Percentiles rank a stretch among this genome's conserved stretches.
Conservation (phyloP, 2,329 filamentous ascomycete genomes). For the Macroventuria anomochaeta region DNA sequence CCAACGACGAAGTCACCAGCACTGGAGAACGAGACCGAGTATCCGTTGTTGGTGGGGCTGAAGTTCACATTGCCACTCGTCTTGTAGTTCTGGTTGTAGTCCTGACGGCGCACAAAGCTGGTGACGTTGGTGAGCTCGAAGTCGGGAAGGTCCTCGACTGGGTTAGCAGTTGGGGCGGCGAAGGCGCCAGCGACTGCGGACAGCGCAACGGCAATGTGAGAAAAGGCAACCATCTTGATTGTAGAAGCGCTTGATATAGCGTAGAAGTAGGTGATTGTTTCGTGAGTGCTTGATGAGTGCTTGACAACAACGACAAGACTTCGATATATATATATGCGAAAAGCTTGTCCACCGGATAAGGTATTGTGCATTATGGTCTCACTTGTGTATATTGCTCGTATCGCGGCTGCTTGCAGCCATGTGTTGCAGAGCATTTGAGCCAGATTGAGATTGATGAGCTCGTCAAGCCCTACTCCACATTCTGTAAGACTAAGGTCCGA, state of each 20-base stretch:
- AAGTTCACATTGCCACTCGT: slow-evolving; percentile 41
- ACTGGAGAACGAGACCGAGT: slow-evolving; percentile 37
- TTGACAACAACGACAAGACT: slow-evolving; percentile 20
- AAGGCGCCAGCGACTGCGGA: slow-evolving; percentile 28
- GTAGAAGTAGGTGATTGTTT: background rate
- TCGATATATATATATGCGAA: slow-evolving; percentile 25
- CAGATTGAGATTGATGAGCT: background rate
- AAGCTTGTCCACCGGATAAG: slow-evolving; percentile 17
- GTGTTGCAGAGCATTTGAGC: background rate
- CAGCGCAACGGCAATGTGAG: slow-evolving; percentile 29
- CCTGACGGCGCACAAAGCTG: slow-evolving; percentile 34
- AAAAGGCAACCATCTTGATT: slow-evolving; percentile 36
- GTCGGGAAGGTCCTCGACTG: slow-evolving; percentile 33
- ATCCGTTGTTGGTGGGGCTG: slow-evolving; percentile 35
- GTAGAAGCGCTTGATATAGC: background rate
- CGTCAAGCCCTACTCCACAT: background rate
- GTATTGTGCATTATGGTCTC: background rate
- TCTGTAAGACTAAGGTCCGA: background rate
- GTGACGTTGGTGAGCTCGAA: slow-evolving; percentile 31
- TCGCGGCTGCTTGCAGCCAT: background rate
- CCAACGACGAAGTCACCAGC: slow-evolving; percentile 43
- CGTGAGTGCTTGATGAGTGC: slow-evolving; percentile 8
- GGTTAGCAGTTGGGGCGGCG: slow-evolving; percentile 31
- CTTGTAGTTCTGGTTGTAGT: slow-evolving; percentile 47
- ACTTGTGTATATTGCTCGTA: slow-evolving; percentile 4